These are phyloP conservation scores for Teratosphaeria destructans DNA, from an alignment of 2,329 filamentous ascomycete genomes.

Conservation along the genomic window DNA sequence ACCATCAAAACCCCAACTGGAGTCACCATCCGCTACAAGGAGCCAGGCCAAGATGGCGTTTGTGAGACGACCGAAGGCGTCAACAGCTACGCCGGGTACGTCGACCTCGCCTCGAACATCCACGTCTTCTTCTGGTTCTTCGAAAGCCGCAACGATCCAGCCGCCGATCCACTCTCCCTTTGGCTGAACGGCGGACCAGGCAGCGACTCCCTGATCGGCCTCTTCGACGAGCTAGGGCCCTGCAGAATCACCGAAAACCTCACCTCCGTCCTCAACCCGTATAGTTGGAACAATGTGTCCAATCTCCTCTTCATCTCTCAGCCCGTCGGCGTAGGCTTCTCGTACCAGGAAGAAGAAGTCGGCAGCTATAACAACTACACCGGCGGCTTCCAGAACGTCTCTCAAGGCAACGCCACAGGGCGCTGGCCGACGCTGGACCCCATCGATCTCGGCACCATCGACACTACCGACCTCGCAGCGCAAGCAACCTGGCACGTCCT, in stretches of 20 bases:
- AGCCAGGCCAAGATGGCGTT: conserved; percentile 37
- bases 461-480: conserved; percentile 48
- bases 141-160: conserved; percentile 42
- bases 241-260: conserved; percentile 34
- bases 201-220: conserved; percentile 46
- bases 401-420: conserved; percentile 27
- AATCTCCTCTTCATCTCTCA: conserved; percentile 54
- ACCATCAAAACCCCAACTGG: conserved; percentile 34
- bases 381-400: conserved; percentile 31
- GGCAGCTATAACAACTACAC: conserved; percentile 30
- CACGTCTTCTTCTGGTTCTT: conserved; percentile 51
- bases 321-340: conserved; percentile 47
- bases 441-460: conserved; percentile 29
- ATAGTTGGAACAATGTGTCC: conserved; percentile 43
- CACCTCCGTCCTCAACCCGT: conserved; percentile 48
- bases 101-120: conserved; percentile 21
- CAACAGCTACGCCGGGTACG: conserved; percentile 37
- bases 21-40: conserved; percentile 40
- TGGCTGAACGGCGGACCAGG: conserved; percentile 54
- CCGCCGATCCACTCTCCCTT: conserved; percentile 46
- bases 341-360: conserved; percentile 34
- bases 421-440: conserved; percentile 33
- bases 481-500: conserved; percentile 44
- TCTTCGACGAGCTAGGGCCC: conserved; percentile 42
- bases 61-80: conserved; percentile 42